Conservation (phyloP, 768 basidiomycete genomes). For the Cyclocybe cylindracea region DNA sequence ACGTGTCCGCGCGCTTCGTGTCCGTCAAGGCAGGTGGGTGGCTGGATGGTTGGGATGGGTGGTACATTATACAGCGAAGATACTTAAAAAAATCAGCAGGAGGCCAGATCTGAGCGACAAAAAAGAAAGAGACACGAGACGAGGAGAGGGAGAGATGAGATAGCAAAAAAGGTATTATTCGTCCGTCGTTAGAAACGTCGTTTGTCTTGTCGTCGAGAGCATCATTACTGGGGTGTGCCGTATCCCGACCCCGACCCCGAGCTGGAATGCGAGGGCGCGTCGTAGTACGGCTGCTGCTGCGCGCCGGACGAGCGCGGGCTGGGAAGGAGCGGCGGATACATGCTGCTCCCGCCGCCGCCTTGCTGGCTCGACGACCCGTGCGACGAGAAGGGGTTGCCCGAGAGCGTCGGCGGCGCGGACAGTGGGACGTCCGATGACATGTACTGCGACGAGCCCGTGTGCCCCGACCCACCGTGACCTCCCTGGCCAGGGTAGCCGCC, state of each 20-base stretch:
- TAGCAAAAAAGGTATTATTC: slow-evolving; percentile 2
- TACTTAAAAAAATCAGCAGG: background rate
- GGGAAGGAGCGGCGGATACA: slow-evolving; percentile 36
- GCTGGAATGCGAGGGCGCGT: slow-evolving; percentile 38
- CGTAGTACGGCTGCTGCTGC: slow-evolving; percentile 32
- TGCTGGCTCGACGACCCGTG: slow-evolving; percentile 29
- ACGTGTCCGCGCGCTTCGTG: background rate
- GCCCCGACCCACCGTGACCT: slow-evolving; percentile 25
- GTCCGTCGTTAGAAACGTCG: slow-evolving; percentile 16
- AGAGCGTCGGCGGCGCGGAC: slow-evolving; percentile 52
- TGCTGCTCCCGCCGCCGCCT: slow-evolving; percentile 12
- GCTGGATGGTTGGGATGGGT: slow-evolving; percentile 5
- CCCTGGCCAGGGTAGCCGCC: slow-evolving; percentile 49
- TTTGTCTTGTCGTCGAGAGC: slow-evolving; percentile 5
- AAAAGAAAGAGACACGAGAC: slow-evolving; percentile 6
- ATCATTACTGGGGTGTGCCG: slow-evolving; percentile 41
- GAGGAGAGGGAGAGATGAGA: background rate
- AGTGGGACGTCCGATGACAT: slow-evolving; percentile 48
- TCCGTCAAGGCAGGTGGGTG: slow-evolving; percentile 10
- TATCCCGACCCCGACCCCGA: slow-evolving; percentile 49
- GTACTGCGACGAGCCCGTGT: slow-evolving; percentile 35
- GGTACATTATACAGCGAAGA: slow-evolving; percentile 15
- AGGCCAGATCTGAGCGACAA: slow-evolving; percentile 5
- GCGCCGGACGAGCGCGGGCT: slow-evolving; percentile 35
- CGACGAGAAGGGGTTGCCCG: slow-evolving; percentile 43